phyloP scores from a whole-genome alignment of 1,284 basidiomycete species.

The Cryptococcus wingfieldii region DNA sequence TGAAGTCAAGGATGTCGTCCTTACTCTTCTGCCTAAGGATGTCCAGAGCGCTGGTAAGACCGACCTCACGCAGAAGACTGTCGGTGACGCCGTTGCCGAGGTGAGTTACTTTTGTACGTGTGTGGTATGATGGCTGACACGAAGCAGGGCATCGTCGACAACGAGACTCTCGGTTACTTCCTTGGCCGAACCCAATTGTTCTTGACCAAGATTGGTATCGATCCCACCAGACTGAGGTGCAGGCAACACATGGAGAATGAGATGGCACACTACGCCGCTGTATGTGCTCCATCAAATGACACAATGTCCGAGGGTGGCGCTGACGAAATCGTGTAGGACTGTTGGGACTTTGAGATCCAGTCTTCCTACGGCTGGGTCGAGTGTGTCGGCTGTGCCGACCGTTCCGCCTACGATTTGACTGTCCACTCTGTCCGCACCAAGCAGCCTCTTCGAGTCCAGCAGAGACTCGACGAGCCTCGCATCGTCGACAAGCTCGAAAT shows the following conservation, averaged over 20 bases:
- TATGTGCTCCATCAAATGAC: constrained; percentile 4
- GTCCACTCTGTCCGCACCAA: constrained; percentile 57
- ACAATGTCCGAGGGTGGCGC: background rate
- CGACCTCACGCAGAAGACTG: constrained; percentile 62
- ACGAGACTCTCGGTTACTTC: constrained; percentile 97
- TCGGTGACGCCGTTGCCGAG: constrained; percentile 81
- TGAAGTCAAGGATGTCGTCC: constrained; percentile 70
- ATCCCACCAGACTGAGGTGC: constrained; percentile 81
- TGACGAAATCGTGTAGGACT: constrained; percentile 56
- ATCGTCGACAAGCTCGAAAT: constrained; percentile 69
- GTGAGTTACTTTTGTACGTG: constrained; percentile 18
- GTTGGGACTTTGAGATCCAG: constrained; percentile 98
- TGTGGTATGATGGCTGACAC: background rate
- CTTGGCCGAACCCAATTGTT: constrained; percentile 88
- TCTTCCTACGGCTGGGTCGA: constrained; percentile 97
- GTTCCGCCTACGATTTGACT: constrained; percentile 87
- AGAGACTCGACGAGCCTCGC: constrained; percentile 77
- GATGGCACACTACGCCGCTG: constrained; percentile 96
- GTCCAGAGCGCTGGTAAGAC: constrained; percentile 75
- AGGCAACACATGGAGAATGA: constrained; percentile 96
- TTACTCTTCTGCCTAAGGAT: constrained; percentile 76
- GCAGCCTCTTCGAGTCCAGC: constrained; percentile 72
- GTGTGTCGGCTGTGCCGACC: constrained; percentile 98
- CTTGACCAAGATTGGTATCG: constrained; percentile 87
- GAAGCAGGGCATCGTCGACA: constrained; percentile 75